phyloP scores from a whole-genome alignment of 495 filamentous ascomycete genomes.

The Coniosporium apollinis region DNA sequence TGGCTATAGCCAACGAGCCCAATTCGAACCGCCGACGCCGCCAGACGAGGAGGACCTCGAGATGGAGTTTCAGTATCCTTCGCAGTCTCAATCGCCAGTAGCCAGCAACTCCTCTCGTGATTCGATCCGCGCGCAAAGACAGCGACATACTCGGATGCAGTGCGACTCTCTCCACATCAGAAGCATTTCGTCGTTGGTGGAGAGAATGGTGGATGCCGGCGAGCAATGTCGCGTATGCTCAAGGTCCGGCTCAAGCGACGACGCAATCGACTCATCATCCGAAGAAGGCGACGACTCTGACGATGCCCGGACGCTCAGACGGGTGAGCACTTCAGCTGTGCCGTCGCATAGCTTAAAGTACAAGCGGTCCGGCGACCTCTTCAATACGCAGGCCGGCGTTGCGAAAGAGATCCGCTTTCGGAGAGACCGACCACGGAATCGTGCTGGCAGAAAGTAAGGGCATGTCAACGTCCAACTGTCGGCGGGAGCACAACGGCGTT shows the following conservation, averaged over 20 bases:
- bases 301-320: neutral
- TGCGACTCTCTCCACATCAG: neutral
- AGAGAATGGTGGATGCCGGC: neutral
- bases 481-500: no score
- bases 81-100: neutral
- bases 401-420: neutral
- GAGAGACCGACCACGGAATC: no score
- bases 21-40: neutral
- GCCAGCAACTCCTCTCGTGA: neutral
- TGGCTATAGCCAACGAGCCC: neutral
- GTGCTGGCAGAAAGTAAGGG: no score
- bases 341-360: neutral
- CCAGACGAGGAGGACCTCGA: neutral
- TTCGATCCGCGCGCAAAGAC: neutral
- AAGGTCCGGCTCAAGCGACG: neutral
- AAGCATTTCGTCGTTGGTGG: neutral
- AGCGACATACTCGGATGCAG: neutral
- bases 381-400: neutral
- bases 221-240: neutral
- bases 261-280: neutral
- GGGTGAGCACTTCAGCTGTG: neutral
- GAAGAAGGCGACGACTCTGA: neutral
- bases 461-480: no score
- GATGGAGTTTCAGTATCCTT: neutral
- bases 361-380: neutral